phyloP scores from a whole-genome alignment of 2,329 filamentous ascomycete genomes.

The Calonectria pseudoturangicola region DNA sequence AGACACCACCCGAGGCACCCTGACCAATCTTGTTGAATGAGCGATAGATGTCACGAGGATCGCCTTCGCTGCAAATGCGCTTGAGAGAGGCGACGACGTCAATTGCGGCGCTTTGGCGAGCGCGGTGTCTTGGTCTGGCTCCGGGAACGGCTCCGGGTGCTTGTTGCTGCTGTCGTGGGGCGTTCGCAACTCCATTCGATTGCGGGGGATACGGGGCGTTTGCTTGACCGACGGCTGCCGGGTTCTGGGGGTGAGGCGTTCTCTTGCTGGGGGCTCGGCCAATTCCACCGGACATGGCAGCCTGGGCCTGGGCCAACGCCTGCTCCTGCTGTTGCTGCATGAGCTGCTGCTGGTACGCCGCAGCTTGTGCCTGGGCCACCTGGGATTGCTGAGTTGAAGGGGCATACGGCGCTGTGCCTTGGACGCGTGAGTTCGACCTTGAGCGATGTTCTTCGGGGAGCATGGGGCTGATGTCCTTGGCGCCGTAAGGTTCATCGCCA shows the following conservation, averaged over 20 bases:
- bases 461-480: constrained; percentile 75
- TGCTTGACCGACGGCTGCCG: constrained; percentile 50
- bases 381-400: constrained; percentile 62
- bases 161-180: constrained; percentile 60
- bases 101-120: constrained; percentile 85
- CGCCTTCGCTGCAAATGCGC: constrained; percentile 91
- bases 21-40: constrained; percentile 97
- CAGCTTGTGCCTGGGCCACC: constrained; percentile 62
- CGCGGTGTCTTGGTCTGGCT: constrained; percentile 83
- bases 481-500: constrained; percentile 72
- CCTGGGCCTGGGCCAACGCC: constrained; percentile 86
- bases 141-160: constrained; percentile 64
- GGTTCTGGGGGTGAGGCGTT: constrained; percentile 63
- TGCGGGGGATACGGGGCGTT: constrained; percentile 56
- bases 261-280: constrained; percentile 85
- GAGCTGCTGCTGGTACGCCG: constrained; percentile 76
- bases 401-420: constrained; percentile 71
- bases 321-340: constrained; percentile 91
- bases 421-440: constrained; percentile 79
- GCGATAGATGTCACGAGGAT: constrained; percentile 91
- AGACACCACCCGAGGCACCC: constrained; percentile 96
- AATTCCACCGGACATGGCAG: constrained; percentile 82
- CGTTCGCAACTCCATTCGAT: constrained; percentile 57
- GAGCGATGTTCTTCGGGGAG: constrained; percentile 81
- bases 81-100: constrained; percentile 90